phyloP scores from a whole-genome alignment of 768 basidiomycete species.

The Rhodosporidiobolus odoratus region DNA sequence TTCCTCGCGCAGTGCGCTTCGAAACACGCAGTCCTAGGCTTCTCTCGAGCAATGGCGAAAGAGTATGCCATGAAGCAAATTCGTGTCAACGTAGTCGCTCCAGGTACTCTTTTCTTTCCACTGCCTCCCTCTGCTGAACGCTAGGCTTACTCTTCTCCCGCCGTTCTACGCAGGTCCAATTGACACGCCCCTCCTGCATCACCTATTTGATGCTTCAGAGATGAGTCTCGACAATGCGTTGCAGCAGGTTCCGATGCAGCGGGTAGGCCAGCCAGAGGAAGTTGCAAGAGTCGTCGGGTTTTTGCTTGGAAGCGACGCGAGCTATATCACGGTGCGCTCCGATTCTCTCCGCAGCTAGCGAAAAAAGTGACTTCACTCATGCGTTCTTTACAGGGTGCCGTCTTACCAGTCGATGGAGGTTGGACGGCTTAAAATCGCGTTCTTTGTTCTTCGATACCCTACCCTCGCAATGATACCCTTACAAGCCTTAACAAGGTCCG shows the following conservation, averaged over 20 bases:
- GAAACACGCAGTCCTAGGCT: slow-evolving; percentile 33
- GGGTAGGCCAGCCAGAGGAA: slow-evolving; percentile 29
- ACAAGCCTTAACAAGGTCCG: too few species aligned
- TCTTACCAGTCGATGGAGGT: slow-evolving; percentile 32
- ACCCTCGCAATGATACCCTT: too few species aligned
- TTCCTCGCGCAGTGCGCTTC: slow-evolving; percentile 25
- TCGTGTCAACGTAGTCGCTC: slow-evolving; percentile 35
- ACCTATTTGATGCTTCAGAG: slow-evolving; percentile 5
- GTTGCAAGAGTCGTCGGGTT: slow-evolving; percentile 32
- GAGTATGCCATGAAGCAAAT: slow-evolving; percentile 4
- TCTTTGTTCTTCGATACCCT: too few species aligned
- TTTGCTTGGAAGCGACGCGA: slow-evolving; percentile 19
- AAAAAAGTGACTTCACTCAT: background rate
- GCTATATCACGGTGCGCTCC: slow-evolving; percentile 29
- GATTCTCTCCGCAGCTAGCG: background rate
- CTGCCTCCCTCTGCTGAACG: background rate
- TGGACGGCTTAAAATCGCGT: slow-evolving; percentile 2
- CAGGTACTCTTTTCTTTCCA: slow-evolving; percentile 13
- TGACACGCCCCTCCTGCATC: slow-evolving; percentile 25
- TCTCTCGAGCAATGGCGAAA: slow-evolving; percentile 27
- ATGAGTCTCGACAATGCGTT: slow-evolving; percentile 1
- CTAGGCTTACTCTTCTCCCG: background rate
- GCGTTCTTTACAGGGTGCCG: slow-evolving; percentile 11
- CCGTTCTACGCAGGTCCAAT: slow-evolving; percentile 16
- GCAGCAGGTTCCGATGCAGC: slow-evolving; percentile 16